phyloP scores from a whole-genome alignment of 2,329 filamentous ascomycete species.

The Scleromitrula shiraiana region DNA sequence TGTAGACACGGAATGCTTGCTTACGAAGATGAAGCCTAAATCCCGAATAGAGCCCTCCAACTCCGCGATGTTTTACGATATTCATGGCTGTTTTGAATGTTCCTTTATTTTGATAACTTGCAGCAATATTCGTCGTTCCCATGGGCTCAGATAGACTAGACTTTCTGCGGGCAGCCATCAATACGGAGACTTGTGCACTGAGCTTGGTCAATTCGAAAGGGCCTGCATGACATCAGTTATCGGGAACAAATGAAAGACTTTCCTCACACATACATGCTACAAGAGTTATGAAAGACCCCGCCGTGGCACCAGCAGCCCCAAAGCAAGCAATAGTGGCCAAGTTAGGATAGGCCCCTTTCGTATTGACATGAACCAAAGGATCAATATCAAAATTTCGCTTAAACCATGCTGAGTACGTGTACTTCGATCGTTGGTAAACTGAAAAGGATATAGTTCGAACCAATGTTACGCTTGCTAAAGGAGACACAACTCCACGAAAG shows the following conservation, averaged over 20 bases:
- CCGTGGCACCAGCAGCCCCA: slow-evolving; percentile 67
- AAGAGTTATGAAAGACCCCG: slow-evolving; percentile 70
- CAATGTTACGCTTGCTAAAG: slow-evolving; percentile 70
- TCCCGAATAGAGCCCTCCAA: slow-evolving; percentile 70
- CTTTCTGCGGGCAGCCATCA: slow-evolving; percentile 55
- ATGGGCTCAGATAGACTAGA: slow-evolving; percentile 29
- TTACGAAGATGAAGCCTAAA: slow-evolving; percentile 70
- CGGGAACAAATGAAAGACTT: background rate
- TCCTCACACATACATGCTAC: slow-evolving; percentile 55
- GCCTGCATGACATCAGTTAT: slow-evolving; percentile 35
- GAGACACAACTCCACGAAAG: slow-evolving; percentile 74
- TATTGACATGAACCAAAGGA: slow-evolving; percentile 65
- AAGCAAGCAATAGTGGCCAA: slow-evolving; percentile 69
- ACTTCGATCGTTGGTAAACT: slow-evolving; percentile 71
- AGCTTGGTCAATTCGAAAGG: slow-evolving; percentile 88
- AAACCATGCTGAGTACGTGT: slow-evolving; percentile 63
- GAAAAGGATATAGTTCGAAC: slow-evolving; percentile 74
- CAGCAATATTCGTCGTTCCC: slow-evolving; percentile 37
- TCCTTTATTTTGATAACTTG: slow-evolving; percentile 70
- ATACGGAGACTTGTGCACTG: slow-evolving; percentile 74
- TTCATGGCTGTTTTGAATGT: slow-evolving; percentile 69
- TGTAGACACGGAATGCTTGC: slow-evolving; percentile 29
- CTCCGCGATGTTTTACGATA: slow-evolving; percentile 66
- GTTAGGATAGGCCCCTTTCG: slow-evolving; percentile 61
- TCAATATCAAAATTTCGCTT: slow-evolving; percentile 59